Evolutionary conservation across 2,329 filamentous ascomycete species (phyloP).

Genomic region (Verticillium zaregamsianum): DNA sequence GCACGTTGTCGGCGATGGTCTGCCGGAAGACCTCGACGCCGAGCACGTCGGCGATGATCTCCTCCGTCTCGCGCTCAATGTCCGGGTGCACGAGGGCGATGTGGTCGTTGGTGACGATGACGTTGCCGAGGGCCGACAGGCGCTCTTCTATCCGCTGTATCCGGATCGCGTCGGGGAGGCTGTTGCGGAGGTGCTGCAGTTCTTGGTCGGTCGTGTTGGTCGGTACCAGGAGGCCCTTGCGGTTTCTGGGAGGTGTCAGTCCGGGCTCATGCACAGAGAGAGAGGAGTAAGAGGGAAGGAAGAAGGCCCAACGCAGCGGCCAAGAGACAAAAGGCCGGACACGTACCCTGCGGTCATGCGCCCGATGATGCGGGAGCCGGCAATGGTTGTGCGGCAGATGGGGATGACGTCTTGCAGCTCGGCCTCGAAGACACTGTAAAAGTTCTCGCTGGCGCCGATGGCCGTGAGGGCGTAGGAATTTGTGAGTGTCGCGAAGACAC

Average conservation of each 20-base stretch:
- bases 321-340: background rate
- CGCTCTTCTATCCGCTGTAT: constrained; percentile 98
- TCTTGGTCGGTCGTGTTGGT: constrained; percentile 97
- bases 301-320: background rate
- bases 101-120: constrained; percentile 95
- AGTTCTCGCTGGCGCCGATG: constrained; percentile 95
- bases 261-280: background rate
- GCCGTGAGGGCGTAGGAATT: constrained; percentile 96
- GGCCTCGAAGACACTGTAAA: constrained; percentile 97
- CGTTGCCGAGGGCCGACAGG: constrained; percentile 90
- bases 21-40: constrained; percentile 89
- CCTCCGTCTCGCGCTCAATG: constrained; percentile 94
- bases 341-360: constrained; percentile 85
- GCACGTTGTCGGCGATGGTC: constrained; percentile 94
- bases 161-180: constrained; percentile 83
- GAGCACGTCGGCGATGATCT: constrained; percentile 93
- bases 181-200: constrained; percentile 93
- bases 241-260: constrained; percentile 59
- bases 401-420: constrained; percentile 97
- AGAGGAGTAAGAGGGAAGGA: background rate
- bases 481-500: constrained; percentile 93
- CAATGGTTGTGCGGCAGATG: constrained; percentile 94
- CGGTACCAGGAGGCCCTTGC: constrained; percentile 92
- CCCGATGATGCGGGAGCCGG: constrained; percentile 92
- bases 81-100: constrained; percentile 96